Evolutionary conservation across 1,284 basidiomycete species (phyloP).

Genomic region (Moniliophthora roreri): DNA sequence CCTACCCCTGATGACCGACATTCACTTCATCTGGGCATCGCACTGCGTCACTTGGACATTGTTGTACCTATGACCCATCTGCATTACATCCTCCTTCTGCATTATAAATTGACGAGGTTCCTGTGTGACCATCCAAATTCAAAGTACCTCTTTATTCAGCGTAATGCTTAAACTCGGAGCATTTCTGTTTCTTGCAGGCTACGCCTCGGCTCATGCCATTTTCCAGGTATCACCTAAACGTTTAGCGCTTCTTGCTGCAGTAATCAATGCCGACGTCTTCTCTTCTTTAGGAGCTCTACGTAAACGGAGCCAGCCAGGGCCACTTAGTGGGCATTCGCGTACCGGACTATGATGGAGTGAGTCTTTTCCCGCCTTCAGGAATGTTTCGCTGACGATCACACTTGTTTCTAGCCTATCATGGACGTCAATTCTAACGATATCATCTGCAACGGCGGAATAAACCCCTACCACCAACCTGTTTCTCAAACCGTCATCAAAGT

Average conservation of each 20-base stretch:
- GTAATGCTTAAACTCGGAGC: background rate
- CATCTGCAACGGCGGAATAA: slow-evolving; percentile 63
- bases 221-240: background rate
- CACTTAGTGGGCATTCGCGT: slow-evolving; percentile 30
- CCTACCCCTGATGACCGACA: too few relatives aligned
- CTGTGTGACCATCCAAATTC: background rate
- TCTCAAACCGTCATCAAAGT: slow-evolving; percentile 49
- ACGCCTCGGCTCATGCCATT: background rate
- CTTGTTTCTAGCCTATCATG: slow-evolving; percentile 42
- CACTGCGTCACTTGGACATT: too few relatives aligned
- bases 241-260: too few relatives aligned
- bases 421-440: slow-evolving; percentile 57
- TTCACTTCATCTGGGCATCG: too few relatives aligned
- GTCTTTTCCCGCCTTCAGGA: background rate
- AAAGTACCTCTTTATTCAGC: background rate
- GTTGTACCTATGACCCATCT: background rate
- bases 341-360: slow-evolving; percentile 43
- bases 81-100: background rate
- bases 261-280: background rate
- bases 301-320: slow-evolving; percentile 31
- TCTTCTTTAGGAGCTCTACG: slow-evolving; percentile 26
- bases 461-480: slow-evolving; percentile 55
- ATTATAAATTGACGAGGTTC: background rate
- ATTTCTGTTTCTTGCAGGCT: background rate
- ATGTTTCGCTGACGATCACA: background rate